Percentiles rank a stretch among this genome's conserved stretches.
These are phyloP conservation scores for Antrodiella citrinella DNA, from an alignment of 768 basidiomycete genomes.

Conservation along the genomic window DNA sequence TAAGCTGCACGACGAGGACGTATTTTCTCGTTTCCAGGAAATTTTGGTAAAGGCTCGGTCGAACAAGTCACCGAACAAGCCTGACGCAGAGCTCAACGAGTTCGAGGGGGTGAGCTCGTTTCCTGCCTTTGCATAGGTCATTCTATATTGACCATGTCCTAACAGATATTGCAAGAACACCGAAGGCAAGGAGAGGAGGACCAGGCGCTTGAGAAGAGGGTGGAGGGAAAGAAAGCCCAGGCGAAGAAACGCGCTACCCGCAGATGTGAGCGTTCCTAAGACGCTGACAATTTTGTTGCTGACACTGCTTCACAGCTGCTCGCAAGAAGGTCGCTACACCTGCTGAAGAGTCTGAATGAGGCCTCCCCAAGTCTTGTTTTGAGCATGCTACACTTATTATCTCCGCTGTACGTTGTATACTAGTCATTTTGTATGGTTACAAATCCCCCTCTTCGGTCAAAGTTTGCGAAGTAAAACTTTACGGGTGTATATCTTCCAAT, in stretches of 20 bases:
- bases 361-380: neutral
- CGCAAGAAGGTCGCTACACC: slow-evolving; percentile 21
- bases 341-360: slow-evolving; percentile 3
- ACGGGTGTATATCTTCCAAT: too few relatives aligned
- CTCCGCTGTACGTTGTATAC: too few relatives aligned
- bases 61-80: slow-evolving; percentile 89
- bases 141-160: slow-evolving; percentile 2
- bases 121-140: neutral
- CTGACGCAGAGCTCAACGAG: slow-evolving; percentile 89
- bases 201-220: slow-evolving; percentile 81
- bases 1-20: slow-evolving; percentile 83
- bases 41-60: slow-evolving; percentile 89
- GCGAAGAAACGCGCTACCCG: slow-evolving; percentile 64
- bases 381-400: too few relatives aligned
- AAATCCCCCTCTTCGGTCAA: too few relatives aligned
- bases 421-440: too few relatives aligned
- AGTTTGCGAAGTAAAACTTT: too few relatives aligned
- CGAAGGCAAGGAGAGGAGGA: slow-evolving; percentile 85
- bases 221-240: slow-evolving; percentile 72
- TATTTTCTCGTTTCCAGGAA: slow-evolving; percentile 78
- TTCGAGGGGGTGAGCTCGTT: slow-evolving; percentile 85
- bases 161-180: slow-evolving; percentile 77
- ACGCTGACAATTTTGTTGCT: neutral
- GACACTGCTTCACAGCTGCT: slow-evolving; percentile 11
- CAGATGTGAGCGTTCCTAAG: slow-evolving; percentile 25